These are phyloP conservation scores for Porogramme epimiltina DNA, from an alignment of 1,284 basidiomycete species.

Conservation along the genomic window DNA sequence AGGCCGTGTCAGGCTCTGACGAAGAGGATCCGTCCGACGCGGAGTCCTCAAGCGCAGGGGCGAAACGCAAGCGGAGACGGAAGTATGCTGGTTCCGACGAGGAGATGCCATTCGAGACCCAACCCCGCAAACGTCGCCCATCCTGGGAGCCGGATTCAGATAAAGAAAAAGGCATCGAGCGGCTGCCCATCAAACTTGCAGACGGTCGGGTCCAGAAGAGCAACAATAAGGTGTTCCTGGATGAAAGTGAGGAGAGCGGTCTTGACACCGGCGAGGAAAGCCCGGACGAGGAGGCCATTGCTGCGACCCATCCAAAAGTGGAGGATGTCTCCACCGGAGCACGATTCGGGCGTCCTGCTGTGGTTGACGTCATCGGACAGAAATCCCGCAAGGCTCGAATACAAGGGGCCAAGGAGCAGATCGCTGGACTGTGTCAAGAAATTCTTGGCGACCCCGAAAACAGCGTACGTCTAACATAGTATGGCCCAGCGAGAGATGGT, in stretches of 20 bases:
- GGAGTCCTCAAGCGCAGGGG: constrained; percentile 22
- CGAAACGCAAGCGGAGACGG: constrained; percentile 12
- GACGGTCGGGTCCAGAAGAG: constrained; percentile 73
- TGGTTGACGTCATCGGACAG: constrained; percentile 73
- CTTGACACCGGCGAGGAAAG: constrained; percentile 44
- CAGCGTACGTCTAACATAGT: constrained; percentile 47
- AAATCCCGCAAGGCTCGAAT: constrained; percentile 72
- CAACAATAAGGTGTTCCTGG: constrained; percentile 34
- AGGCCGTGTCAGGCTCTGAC: constrained; percentile 24
- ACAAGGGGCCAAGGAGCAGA: constrained; percentile 86
- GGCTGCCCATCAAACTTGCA: constrained; percentile 85
- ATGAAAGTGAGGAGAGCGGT: constrained; percentile 40
- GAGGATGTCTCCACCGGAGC: constrained; percentile 79
- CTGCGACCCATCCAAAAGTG: constrained; percentile 30
- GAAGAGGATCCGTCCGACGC: constrained; percentile 14
- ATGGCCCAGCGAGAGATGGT: constrained; percentile 4
- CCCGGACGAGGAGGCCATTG: constrained; percentile 33
- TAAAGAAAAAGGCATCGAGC: constrained; percentile 55
- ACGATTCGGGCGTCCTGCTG: constrained; percentile 80
- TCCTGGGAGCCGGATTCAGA: constrained; percentile 48
- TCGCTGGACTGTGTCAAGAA: constrained; percentile 87
- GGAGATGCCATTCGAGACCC: constrained; percentile 73
- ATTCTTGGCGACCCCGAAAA: constrained; percentile 87
- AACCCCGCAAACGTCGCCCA: constrained; percentile 52
- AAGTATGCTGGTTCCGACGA: constrained; percentile 52